A percentile compares a stretch with the other conserved stretches of the same genome.
phyloP scores from a whole-genome alignment of 164 flowering plant genomes.

The Saururus chinensis region DNA sequence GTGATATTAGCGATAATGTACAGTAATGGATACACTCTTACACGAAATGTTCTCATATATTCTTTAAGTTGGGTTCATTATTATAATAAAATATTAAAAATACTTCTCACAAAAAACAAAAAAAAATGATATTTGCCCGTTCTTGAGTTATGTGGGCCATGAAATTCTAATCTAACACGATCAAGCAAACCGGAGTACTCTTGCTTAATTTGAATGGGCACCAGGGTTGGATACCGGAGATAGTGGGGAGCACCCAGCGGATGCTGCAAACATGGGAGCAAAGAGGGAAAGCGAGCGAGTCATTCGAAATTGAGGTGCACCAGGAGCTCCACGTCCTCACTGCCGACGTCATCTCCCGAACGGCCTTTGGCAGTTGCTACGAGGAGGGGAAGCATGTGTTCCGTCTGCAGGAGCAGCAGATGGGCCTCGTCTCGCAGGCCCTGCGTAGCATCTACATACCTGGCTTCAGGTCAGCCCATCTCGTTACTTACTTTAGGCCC shows the following conservation, averaged over 20 bases:
- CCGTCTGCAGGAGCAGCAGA: conserved; percentile 52
- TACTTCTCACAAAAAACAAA: no score
- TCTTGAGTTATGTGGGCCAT: no score
- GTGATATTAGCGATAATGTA: no score
- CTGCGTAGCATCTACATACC: conserved; percentile 53
- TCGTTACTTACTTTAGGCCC: no score
- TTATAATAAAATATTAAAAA: no score
- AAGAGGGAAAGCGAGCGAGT: conserved; percentile 24
- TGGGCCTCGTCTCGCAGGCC: conserved; percentile 32
- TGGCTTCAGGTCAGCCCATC: conserved; percentile 50
- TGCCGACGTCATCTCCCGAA: conserved; percentile 47
- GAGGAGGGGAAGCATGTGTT: conserved; percentile 70
- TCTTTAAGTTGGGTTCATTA: no score
- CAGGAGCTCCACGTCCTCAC: conserved; percentile 28
- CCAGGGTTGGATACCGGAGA: conserved; percentile 62
- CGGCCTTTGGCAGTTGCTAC: conserved; percentile 71
- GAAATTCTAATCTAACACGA: no score
- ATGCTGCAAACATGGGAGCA: conserved; percentile 57
- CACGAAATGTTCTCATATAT: no score
- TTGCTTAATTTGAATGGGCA: neutral
- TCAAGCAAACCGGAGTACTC: no score
- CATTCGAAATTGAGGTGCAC: conserved; percentile 55
- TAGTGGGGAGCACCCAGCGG: conserved; percentile 29
- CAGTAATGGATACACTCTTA: no score
- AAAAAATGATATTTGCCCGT: no score